phyloP scores from a whole-genome alignment of 78 protist species.

The Tieghemostelium lacteum region DNA sequence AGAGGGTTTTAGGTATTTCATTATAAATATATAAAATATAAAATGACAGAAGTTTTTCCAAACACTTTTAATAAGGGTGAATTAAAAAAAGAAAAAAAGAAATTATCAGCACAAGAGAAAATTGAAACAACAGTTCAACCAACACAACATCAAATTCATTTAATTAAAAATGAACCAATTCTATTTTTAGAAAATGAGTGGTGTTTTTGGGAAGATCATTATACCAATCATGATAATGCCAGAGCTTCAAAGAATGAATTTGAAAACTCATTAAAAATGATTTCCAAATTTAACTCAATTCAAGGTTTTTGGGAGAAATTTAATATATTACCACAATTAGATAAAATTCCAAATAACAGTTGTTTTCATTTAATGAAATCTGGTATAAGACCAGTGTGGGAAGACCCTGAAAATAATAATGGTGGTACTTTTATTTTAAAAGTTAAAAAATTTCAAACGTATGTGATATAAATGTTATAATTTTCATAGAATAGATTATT shows the following conservation, averaged over 20 bases:
- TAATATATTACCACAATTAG: constrained; percentile 32
- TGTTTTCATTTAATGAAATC: constrained; percentile 69
- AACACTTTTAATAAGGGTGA: no score
- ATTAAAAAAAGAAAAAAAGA: no score
- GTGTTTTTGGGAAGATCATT: constrained; percentile 77
- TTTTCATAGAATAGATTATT: neutral
- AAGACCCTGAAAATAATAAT: constrained; percentile 53
- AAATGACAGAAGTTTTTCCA: no score
- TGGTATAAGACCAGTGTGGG: constrained; percentile 72
- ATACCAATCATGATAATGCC: constrained; percentile 24
- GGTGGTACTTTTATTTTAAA: constrained; percentile 69
- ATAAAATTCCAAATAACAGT: constrained; percentile 55
- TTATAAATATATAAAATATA: no score
- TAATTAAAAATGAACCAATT: neutral
- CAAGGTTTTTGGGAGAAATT: constrained; percentile 57
- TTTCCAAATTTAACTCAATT: constrained; percentile 37
- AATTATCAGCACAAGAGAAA: no score
- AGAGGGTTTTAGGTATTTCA: no score
- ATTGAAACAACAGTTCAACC: neutral
- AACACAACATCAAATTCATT: no score
- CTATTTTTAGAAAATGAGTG: constrained; percentile 55
- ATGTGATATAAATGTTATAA: neutral
- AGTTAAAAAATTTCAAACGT: constrained; percentile 59
- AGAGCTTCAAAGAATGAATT: constrained; percentile 41
- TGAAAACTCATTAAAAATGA: constrained; percentile 9